These are phyloP conservation scores for Starmerella kuoi DNA, from an alignment of 805 yeast genomes.

Conservation along the genomic window DNA sequence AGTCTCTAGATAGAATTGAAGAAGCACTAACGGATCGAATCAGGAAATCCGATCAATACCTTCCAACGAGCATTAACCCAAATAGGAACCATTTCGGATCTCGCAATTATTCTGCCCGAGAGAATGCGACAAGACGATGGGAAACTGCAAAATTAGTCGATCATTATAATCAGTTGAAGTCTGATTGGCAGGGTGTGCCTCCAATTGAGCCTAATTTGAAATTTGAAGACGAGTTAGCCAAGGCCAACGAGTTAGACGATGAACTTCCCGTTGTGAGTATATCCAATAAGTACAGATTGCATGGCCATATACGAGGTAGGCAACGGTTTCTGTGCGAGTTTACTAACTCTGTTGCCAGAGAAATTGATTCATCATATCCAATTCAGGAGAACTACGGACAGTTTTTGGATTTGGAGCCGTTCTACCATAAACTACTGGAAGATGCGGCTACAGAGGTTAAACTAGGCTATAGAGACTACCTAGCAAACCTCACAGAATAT, in stretches of 20 bases:
- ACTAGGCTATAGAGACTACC: conserved; percentile 38
- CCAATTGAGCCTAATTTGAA: neutral
- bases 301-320: conserved; percentile 9
- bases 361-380: conserved; percentile 41
- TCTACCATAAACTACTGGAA: conserved; percentile 3
- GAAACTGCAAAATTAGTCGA: conserved; percentile 12
- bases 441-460: neutral
- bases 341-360: conserved; percentile 34
- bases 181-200: neutral
- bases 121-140: conserved; percentile 12
- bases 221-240: conserved; percentile 6
- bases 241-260: conserved; percentile 7
- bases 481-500: conserved; percentile 31
- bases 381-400: conserved; percentile 39
- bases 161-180: neutral
- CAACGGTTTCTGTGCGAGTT: conserved; percentile 37
- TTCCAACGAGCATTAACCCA: conserved; percentile 7
- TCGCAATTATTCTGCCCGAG: conserved; percentile 10
- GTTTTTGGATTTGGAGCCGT: conserved; percentile 37
- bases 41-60: conserved; percentile 17
- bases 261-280: conserved; percentile 1
- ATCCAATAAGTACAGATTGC: neutral
- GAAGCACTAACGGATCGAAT: conserved; percentile 51
- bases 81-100: neutral
- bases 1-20: conserved; percentile 62